Conservation (phyloP, 192 early-diverging fungal species). For the Thoreauomyces humboldtii region DNA sequence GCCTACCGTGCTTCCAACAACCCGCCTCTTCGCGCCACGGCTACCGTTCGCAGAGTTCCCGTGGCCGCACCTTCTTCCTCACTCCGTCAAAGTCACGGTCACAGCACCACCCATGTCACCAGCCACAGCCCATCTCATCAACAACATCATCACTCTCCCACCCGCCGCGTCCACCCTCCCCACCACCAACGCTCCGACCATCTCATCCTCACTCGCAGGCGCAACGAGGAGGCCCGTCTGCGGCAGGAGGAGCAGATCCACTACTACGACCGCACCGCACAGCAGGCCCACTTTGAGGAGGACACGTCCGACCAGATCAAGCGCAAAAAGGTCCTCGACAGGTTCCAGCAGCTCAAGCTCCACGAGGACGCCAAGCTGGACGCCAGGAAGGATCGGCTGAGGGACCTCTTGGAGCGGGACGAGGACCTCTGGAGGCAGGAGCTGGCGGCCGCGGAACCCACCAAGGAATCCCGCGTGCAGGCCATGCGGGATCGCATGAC, state of each 20-base stretch:
- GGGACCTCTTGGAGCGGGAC: conserved; percentile 31
- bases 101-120: too few relatives aligned
- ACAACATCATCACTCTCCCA: not conserved
- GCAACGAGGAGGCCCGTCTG: conserved; percentile 38
- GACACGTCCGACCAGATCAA: conserved; percentile 31
- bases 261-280: conserved; percentile 39
- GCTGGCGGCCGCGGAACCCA: conserved; percentile 34
- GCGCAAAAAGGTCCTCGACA: conserved; percentile 30
- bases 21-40: too few relatives aligned
- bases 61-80: too few relatives aligned
- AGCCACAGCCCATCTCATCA: not conserved
- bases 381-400: conserved; percentile 34
- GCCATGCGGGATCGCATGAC: conserved; percentile 41
- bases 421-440: conserved; percentile 31
- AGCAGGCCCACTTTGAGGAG: conserved; percentile 46
- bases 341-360: conserved; percentile 31
- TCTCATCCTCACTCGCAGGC: conserved; percentile 43
- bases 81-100: too few relatives aligned
- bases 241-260: conserved; percentile 30
- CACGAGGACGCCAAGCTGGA: conserved; percentile 30
- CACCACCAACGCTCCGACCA: conserved; percentile 30
- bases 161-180: not conserved
- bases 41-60: too few relatives aligned
- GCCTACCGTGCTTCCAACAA: too few relatives aligned
- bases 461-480: conserved; percentile 38